Percentiles rank a stretch among this genome's conserved stretches.
Evolutionary conservation across 139 green algal genomes (phyloP).

Genomic region (Dunaliella sp.): DNA sequence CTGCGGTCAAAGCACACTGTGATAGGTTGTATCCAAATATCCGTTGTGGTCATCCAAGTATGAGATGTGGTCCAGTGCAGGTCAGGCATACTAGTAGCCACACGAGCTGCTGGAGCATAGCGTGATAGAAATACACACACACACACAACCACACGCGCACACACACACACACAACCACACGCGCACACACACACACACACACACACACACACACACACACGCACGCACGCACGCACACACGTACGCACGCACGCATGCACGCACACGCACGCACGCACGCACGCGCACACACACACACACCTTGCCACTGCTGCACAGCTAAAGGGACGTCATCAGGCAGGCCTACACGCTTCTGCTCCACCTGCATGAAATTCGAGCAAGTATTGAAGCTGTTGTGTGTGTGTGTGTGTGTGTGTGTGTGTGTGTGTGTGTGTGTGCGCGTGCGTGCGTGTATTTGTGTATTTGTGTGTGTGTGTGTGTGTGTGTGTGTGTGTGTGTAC

Average conservation of each 20-base stretch:
- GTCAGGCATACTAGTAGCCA: too few relatives aligned
- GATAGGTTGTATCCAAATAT: too few relatives aligned
- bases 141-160: background rate
- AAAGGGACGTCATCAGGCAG: background rate
- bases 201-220: background rate
- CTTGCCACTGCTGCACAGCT: slow-evolving; percentile 33
- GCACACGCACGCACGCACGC: background rate
- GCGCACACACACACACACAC: background rate
- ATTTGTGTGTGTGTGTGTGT: too few relatives aligned
- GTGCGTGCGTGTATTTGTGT: slow-evolving; percentile 17
- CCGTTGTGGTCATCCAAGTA: too few relatives aligned
- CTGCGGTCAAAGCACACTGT: too few relatives aligned
- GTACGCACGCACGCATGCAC: background rate
- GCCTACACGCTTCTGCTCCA: slow-evolving; percentile 3
- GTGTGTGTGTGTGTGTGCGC: slow-evolving; percentile 63
- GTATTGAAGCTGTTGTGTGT: slow-evolving; percentile 78
- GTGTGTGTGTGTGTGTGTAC: background rate
- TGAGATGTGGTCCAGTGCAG: too few relatives aligned
- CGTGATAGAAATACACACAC: too few relatives aligned
- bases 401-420: slow-evolving; percentile 55
- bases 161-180: background rate
- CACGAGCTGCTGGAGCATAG: too few relatives aligned
- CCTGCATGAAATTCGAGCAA: background rate
- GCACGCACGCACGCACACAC: background rate
- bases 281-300: background rate